Conservation (phyloP, 805 yeast genomes). For the Cyberlindnera saturnus region DNA sequence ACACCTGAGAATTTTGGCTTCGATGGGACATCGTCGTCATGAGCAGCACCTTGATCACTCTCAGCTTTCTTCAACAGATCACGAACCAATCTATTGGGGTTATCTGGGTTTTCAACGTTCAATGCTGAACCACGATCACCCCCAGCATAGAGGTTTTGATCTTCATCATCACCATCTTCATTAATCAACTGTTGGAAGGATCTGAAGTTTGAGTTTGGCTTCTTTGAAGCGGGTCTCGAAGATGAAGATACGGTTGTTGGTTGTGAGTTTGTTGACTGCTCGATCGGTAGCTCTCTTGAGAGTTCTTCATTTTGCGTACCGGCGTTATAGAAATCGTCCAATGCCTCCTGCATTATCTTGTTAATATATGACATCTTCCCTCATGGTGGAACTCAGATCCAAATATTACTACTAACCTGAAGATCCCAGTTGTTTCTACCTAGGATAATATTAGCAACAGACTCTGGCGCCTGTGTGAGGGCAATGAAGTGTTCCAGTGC, state of each 20-base stretch:
- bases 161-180: constrained; percentile 42
- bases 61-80: constrained; percentile 65
- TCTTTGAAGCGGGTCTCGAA: background rate
- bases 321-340: constrained; percentile 27
- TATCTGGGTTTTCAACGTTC: constrained; percentile 67
- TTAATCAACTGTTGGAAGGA: constrained; percentile 33
- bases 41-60: constrained; percentile 42
- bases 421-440: constrained; percentile 25
- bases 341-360: constrained; percentile 18
- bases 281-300: background rate
- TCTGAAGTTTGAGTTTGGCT: constrained; percentile 28
- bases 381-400: background rate
- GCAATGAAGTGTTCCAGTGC: constrained; percentile 12
- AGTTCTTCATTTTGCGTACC: constrained; percentile 10
- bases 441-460: constrained; percentile 17
- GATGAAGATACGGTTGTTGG: constrained; percentile 5
- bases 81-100: constrained; percentile 34
- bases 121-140: constrained; percentile 70
- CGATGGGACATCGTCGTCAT: constrained; percentile 30
- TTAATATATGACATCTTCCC: background rate
- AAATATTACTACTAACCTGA: constrained; percentile 4
- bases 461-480: constrained; percentile 16
- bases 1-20: constrained; percentile 30
- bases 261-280: constrained; percentile 3
- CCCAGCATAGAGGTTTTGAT: constrained; percentile 59